These are phyloP conservation scores for Termitomyces sp. DNA, from an alignment of 768 basidiomycete species.

Conservation along the genomic window DNA sequence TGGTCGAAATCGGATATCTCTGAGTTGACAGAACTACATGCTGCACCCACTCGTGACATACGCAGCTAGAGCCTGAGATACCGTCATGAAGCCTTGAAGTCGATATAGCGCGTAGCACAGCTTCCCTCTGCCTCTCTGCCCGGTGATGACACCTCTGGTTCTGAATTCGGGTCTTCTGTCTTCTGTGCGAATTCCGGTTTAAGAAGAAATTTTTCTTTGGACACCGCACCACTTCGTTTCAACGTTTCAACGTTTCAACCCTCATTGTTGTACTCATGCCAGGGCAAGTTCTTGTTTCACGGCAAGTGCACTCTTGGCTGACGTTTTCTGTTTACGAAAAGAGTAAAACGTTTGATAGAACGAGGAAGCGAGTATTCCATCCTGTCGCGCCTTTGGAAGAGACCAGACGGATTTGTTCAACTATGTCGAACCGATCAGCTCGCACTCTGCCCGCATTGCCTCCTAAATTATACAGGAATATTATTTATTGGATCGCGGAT, in stretches of 20 bases:
- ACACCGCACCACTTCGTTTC: not conserved
- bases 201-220: constrained; percentile 7
- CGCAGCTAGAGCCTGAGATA: not conserved
- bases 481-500: constrained; percentile 14
- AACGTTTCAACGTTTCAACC: not conserved
- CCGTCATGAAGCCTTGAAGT: not conserved
- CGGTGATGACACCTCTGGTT: constrained; percentile 11
- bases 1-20: no score
- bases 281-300: not conserved
- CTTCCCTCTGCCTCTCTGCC: not conserved
- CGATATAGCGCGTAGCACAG: not conserved
- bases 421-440: not conserved
- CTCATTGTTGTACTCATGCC: no score
- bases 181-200: constrained; percentile 7
- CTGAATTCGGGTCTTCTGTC: constrained; percentile 4
- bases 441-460: constrained; percentile 3
- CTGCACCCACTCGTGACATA: not conserved
- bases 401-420: not conserved
- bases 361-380: not conserved
- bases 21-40: no score
- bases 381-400: not conserved
- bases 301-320: not conserved
- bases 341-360: not conserved
- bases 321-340: not conserved
- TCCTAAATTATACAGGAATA: constrained; percentile 13